Evolutionary conservation across 441 rosid species (phyloP).

Genomic region (Breynia disticha): DNA sequence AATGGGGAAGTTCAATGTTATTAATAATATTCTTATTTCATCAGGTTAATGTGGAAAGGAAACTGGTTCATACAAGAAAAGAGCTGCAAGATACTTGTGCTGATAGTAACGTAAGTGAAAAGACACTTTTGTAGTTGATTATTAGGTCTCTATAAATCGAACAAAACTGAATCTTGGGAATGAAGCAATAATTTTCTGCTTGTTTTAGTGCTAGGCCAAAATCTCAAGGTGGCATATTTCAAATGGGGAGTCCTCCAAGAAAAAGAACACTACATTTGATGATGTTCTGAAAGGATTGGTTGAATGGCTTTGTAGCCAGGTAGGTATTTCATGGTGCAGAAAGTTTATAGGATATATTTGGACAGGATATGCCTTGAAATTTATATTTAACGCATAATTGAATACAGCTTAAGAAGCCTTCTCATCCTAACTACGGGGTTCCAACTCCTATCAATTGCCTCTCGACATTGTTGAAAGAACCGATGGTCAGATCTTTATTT

Average conservation of each 20-base stretch:
- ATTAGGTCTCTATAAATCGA: no score
- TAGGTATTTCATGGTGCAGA: constrained; percentile 18
- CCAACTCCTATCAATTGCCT: constrained; percentile 81
- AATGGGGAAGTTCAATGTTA: background rate
- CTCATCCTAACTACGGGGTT: constrained; percentile 72
- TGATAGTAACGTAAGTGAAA: constrained; percentile 60
- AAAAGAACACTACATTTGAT: constrained; percentile 44
- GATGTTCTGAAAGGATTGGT: constrained; percentile 87
- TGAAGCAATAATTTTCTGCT: constrained; percentile 4
- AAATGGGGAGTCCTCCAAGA: constrained; percentile 68
- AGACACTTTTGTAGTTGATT: constrained; percentile 1
- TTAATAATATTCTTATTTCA: constrained; percentile 1
- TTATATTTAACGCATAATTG: constrained; percentile 7
- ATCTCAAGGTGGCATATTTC: constrained; percentile 27
- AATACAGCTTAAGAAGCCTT: constrained; percentile 78
- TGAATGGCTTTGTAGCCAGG: constrained; percentile 96
- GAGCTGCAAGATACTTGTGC: constrained; percentile 88
- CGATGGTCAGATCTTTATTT: constrained; percentile 85
- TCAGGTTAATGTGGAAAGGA: constrained; percentile 92
- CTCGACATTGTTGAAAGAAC: constrained; percentile 74
- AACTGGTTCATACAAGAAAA: constrained; percentile 95
- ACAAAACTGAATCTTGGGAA: no score
- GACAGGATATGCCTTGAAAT: background rate
- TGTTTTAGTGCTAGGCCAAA: constrained; percentile 65
- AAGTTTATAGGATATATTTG: background rate